A percentile compares a stretch with the other conserved stretches of the same genome.
Evolutionary conservation across 768 basidiomycete species (phyloP).

Genomic region (Erythrobasidium yunnanense): DNA sequence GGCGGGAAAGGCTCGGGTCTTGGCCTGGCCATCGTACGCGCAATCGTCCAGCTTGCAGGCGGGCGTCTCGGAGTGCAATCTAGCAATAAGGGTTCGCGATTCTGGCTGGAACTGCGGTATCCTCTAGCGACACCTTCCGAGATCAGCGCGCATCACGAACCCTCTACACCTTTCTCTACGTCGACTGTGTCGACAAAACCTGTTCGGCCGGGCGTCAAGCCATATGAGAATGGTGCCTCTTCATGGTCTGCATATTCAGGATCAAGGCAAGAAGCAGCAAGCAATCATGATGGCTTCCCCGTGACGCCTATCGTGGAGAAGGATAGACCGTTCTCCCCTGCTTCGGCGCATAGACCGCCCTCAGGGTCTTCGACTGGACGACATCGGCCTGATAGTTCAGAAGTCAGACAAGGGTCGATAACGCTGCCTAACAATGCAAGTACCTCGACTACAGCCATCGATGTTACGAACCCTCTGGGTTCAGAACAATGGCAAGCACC

Average conservation of each 20-base stretch:
- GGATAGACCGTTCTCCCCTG: background rate
- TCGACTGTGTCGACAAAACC: background rate
- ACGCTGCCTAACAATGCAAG: no score
- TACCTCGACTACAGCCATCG: background rate
- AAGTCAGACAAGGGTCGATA: no score
- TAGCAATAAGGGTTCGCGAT: constrained; percentile 34
- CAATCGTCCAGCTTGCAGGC: constrained; percentile 45
- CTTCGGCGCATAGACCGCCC: background rate
- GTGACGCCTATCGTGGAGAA: background rate
- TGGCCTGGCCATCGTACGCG: constrained; percentile 45
- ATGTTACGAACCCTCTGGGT: background rate
- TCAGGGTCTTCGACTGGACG: background rate
- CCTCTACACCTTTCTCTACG: background rate
- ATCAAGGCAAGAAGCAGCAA: background rate
- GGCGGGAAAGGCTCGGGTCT: constrained; percentile 47
- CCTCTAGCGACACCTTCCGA: constrained; percentile 19
- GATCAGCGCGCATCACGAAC: constrained; percentile 17
- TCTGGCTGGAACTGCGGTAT: constrained; percentile 36
- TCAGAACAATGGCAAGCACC: constrained; percentile 26
- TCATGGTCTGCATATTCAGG: constrained; percentile 18
- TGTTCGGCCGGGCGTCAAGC: constrained; percentile 16
- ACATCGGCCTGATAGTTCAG: background rate
- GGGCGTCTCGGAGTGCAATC: constrained; percentile 45
- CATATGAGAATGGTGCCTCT: constrained; percentile 13
- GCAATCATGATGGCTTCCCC: background rate